Percentiles rank a stretch among this genome's conserved stretches.
Conservation (phyloP, 106 monocot species). For the Platanthera zijinensis region DNA sequence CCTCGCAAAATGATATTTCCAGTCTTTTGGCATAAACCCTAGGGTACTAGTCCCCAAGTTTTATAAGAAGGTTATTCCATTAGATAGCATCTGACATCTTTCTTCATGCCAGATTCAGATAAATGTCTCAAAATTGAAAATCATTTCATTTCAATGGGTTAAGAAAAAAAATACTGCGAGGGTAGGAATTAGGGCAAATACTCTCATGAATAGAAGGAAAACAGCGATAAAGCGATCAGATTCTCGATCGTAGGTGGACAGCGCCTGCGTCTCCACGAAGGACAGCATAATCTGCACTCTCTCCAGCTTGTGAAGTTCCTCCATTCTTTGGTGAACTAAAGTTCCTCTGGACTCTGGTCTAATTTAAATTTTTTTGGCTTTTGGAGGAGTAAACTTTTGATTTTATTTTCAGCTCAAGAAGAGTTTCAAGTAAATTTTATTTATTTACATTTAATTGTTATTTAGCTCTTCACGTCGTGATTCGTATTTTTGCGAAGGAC, state of each 20-base stretch:
- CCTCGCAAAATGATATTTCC: not conserved
- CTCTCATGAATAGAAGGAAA: constrained; percentile 70
- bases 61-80: not conserved
- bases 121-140: not conserved
- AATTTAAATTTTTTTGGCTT: too few species aligned
- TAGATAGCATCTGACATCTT: not conserved
- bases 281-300: not conserved
- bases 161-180: not conserved
- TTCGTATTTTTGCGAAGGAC: too few species aligned
- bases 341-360: not conserved
- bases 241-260: constrained; percentile 32
- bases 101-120: not conserved
- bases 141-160: not conserved
- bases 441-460: too few species aligned
- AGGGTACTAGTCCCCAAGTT: not conserved
- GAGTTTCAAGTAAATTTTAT: too few species aligned
- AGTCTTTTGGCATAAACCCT: not conserved
- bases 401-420: too few species aligned
- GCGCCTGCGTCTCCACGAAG: constrained; percentile 34
- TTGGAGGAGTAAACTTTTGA: too few species aligned
- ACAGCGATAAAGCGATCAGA: constrained; percentile 70
- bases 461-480: too few species aligned
- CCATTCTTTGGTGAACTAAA: not conserved
- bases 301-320: too few species aligned
- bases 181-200: not conserved